Evolutionary conservation across 768 basidiomycete genomes (phyloP), one percentile per base, ranked within the genome.

Genomic region (Rhizopogon vesiculosus): DNA sequence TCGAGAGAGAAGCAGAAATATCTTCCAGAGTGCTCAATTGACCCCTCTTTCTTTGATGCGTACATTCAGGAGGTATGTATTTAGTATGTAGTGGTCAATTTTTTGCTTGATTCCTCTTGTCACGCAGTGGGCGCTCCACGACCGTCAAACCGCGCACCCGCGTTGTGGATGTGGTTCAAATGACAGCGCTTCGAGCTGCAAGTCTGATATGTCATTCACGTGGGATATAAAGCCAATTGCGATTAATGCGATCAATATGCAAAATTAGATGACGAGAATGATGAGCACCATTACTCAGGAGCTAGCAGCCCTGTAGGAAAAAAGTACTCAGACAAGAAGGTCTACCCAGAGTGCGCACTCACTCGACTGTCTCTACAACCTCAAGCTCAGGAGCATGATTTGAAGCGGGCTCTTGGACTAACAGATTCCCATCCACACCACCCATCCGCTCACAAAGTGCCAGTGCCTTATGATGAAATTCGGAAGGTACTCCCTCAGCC

Each of bases 391-490:
- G 56, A 31, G 40, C 55, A 42, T 15, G 51, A 12, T 33, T 52
- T 38, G 33, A 39, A 22, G 35, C 43, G 31, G 41, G 48, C 39
- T 19, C 41, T 19, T 53, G 52, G 7, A 54, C 31, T 10, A 53
- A 31, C 13, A 71, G 38, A 8, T 64, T 54, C n/a, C 70, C 44
- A 43, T 65, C 65, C 29, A 50, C n/a, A 25, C 70, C 69, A 10
- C 69, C 69, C 69, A 70, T 67, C 25, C 54, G 62, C 19, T 71
- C 67, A 51, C 67, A 67, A 22, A 70, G 64, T 12, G 40, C 55
- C 39, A 61, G 38, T 2, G 68, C 69, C 40, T 55, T 56, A 15
- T 45, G 45, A 51, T 71, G 69, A 50, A 67, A 68, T 57, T 72
- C 69, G 18, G 59, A 60, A 8, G 71, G 71, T 35, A 71, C 58